Percentiles rank a stretch among this genome's conserved stretches.
Conservation (phyloP, 2,329 filamentous ascomycete genomes). For the Sporothrix brasiliensis region DNA sequence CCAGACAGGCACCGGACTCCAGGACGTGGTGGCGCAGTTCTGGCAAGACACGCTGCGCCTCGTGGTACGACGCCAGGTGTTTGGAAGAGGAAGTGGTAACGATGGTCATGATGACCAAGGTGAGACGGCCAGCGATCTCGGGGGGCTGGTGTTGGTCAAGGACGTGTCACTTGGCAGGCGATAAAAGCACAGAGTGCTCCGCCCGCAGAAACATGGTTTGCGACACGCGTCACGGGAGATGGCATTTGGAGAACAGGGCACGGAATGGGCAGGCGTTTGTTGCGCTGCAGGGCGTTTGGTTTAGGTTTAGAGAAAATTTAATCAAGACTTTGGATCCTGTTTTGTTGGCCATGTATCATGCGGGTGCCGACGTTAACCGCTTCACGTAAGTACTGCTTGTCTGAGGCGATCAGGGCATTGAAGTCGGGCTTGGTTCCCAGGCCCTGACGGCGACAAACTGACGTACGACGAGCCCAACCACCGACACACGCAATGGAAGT, state of each 20-base stretch:
- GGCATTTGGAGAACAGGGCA: neutral
- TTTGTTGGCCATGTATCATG: neutral
- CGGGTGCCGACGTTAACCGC: too few relatives aligned
- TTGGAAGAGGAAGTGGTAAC: constrained; percentile 27
- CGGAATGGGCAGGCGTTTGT: neutral
- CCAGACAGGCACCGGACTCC: constrained; percentile 80
- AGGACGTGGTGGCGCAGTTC: constrained; percentile 71
- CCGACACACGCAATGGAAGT: neutral
- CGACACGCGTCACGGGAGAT: neutral
- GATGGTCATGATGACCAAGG: constrained; percentile 30
- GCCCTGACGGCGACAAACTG: neutral
- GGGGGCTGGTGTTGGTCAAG: constrained; percentile 55
- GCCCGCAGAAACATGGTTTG: neutral
- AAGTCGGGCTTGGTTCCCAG: neutral
- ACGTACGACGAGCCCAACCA: neutral
- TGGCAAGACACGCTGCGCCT: constrained; percentile 73
- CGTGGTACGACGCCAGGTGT: constrained; percentile 70
- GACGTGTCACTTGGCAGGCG: constrained; percentile 57
- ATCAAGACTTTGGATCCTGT: neutral
- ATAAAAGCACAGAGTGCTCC: constrained; percentile 31
- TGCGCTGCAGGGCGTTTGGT: constrained; percentile 10
- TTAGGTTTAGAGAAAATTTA: neutral
- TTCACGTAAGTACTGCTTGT: neutral
- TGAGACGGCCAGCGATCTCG: constrained; percentile 27
- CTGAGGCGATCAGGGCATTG: neutral